phyloP scores from a whole-genome alignment of 345 rosid species.

The Syzygium grande region DNA sequence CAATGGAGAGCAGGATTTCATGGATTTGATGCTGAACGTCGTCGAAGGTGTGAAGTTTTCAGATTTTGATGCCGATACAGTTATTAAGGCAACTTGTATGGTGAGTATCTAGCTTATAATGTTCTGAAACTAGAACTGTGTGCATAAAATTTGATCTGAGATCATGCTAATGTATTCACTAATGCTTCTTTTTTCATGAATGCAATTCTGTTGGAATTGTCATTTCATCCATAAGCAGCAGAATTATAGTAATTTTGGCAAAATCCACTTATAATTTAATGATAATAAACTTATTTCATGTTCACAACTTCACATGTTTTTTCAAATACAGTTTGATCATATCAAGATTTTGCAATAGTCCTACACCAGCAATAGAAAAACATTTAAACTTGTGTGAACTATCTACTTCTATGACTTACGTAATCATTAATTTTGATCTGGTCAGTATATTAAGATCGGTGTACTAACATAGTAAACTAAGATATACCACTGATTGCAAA shows the following conservation, averaged over 20 bases:
- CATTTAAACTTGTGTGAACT: not conserved
- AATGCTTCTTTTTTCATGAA: not conserved
- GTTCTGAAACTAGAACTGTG: conserved; percentile 8
- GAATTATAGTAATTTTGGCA: not conserved
- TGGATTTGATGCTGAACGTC: conserved; percentile 25
- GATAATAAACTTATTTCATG: not conserved
- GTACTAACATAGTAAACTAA: not conserved
- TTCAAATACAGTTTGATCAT: not conserved
- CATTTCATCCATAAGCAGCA: not conserved
- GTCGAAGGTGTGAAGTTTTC: conserved; percentile 6
- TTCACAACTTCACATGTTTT: not conserved
- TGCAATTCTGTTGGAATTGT: not conserved
- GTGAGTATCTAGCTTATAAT: not conserved
- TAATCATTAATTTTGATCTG: not conserved
- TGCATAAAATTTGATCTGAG: not conserved
- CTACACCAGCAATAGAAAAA: not conserved
- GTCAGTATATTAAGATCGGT: not conserved
- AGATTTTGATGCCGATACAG: conserved; percentile 16
- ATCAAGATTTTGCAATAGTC: not conserved
- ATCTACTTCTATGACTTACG: not conserved
- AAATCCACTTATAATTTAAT: not conserved
- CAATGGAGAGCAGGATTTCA: conserved; percentile 25
- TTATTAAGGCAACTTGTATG: conserved; percentile 26
- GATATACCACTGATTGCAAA: not conserved
- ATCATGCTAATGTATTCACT: not conserved